Evolutionary conservation across 2,329 filamentous ascomycete species (phyloP).

Genomic region (Knufia fluminis): DNA sequence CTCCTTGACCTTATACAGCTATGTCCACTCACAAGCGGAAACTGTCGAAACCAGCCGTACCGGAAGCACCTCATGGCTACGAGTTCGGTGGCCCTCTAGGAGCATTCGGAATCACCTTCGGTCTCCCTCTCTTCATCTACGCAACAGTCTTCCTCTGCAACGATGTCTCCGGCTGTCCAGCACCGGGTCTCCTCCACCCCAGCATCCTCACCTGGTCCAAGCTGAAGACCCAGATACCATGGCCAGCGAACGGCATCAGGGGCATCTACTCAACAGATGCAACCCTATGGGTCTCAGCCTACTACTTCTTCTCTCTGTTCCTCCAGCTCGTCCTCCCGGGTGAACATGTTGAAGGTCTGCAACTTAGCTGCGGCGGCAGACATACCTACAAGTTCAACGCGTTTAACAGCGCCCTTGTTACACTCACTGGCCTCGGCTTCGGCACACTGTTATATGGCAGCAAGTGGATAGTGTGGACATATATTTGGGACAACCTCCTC

Average conservation of each 20-base stretch:
- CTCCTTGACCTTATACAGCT: conserved; percentile 1
- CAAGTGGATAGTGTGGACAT: conserved; percentile 81
- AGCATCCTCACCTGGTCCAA: conserved; percentile 60
- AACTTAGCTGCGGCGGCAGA: conserved; percentile 60
- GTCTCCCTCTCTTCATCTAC: conserved; percentile 71
- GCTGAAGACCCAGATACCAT: conserved; percentile 72
- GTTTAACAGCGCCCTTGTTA: conserved; percentile 64
- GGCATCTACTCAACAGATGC: conserved; percentile 63
- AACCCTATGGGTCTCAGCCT: conserved; percentile 61
- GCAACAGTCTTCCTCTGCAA: conserved; percentile 79
- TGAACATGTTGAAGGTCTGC: conserved; percentile 58
- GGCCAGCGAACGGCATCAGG: conserved; percentile 61
- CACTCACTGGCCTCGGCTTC: conserved; percentile 59
- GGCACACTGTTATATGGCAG: conserved; percentile 70
- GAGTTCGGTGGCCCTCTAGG: conserved; percentile 50
- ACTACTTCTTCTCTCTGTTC: conserved; percentile 66
- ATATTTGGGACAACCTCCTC: conserved; percentile 82
- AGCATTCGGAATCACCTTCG: conserved; percentile 67
- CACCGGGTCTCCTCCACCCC: conserved; percentile 67
- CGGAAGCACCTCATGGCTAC: conserved; percentile 34
- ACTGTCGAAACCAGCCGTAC: conserved; percentile 7
- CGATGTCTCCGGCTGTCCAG: conserved; percentile 82
- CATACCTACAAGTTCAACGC: conserved; percentile 78
- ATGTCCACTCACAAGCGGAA: conserved; percentile 9
- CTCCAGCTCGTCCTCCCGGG: conserved; percentile 72